These are phyloP conservation scores for Tilletia horrida DNA, from an alignment of 1,284 basidiomycete genomes.

Conservation along the genomic window DNA sequence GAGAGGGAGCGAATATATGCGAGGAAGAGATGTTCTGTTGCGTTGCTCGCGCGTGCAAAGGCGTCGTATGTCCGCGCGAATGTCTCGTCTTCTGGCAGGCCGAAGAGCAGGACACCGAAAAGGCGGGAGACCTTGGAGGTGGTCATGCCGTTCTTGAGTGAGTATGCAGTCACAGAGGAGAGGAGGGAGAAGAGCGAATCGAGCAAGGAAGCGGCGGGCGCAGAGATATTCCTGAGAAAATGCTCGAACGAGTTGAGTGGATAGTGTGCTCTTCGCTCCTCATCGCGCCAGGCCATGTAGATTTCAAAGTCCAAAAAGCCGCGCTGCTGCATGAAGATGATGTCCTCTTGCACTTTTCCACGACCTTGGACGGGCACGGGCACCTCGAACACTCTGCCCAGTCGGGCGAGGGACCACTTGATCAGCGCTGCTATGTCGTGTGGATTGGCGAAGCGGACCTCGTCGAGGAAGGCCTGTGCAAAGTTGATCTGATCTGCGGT, in stretches of 20 bases:
- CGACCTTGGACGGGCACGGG: conserved; percentile 28
- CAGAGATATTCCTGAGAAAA: conserved; percentile 31
- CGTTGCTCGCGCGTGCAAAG: conserved; percentile 46
- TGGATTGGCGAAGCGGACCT: conserved; percentile 46
- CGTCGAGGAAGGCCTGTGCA: conserved; percentile 32
- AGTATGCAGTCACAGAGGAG: conserved; percentile 48
- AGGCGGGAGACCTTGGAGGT: conserved; percentile 43
- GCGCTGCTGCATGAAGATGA: conserved; percentile 48
- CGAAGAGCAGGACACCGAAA: conserved; percentile 49
- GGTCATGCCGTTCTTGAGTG: conserved; percentile 53
- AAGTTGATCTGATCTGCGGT: not conserved
- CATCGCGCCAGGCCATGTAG: conserved; percentile 47
- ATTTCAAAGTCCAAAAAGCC: conserved; percentile 48
- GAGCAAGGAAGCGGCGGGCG: conserved; percentile 37
- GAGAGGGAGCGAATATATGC: conserved; percentile 47
- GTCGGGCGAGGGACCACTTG: conserved; percentile 52
- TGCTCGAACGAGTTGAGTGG: conserved; percentile 32
- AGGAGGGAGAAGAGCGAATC: conserved; percentile 46
- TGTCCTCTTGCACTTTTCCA: conserved; percentile 40
- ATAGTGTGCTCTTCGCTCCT: conserved; percentile 34
- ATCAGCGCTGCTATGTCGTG: conserved; percentile 51
- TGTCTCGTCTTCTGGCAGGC: conserved; percentile 51
- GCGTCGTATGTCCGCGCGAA: conserved; percentile 50
- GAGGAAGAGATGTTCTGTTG: conserved; percentile 50
- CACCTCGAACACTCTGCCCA: conserved; percentile 48